Conservation (phyloP, 2,329 filamentous ascomycete species). For the Colletotrichum musae region DNA sequence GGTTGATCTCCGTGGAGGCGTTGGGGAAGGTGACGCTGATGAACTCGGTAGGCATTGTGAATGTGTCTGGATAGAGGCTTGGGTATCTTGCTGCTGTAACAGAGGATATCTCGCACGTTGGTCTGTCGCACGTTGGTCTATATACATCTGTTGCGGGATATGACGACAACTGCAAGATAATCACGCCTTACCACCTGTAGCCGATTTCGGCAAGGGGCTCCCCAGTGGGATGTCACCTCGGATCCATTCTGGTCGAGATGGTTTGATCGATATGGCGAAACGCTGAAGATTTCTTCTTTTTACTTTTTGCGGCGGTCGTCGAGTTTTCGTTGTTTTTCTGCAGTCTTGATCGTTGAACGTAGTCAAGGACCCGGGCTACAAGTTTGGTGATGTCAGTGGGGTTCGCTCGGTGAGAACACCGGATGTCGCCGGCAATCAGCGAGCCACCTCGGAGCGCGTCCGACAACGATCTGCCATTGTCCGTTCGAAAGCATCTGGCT, state of each 20-base stretch:
- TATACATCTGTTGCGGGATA: conserved; percentile 38
- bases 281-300: not conserved
- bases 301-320: not conserved
- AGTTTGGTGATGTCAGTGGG: conserved; percentile 3
- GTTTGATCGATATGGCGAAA: not conserved
- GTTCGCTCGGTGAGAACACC: conserved; percentile 1
- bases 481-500: too few species aligned
- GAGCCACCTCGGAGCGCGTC: not conserved
- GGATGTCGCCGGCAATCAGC: conserved; percentile 20
- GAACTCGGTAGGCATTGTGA: conserved; percentile 66
- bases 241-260: conserved; percentile 11
- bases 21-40: conserved; percentile 72
- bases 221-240: conserved; percentile 32
- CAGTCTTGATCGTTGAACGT: too few species aligned
- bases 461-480: not conserved
- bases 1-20: conserved; percentile 68
- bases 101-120: not conserved
- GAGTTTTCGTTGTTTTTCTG: not conserved
- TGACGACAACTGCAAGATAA: conserved; percentile 45
- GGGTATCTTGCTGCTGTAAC: not conserved
- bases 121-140: conserved; percentile 9
- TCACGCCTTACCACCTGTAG: conserved; percentile 45
- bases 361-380: not conserved
- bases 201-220: conserved; percentile 38
- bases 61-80: not conserved